phyloP scores from a whole-genome alignment of 192 early-diverging fungal species.

The Backusella morwellensis region DNA sequence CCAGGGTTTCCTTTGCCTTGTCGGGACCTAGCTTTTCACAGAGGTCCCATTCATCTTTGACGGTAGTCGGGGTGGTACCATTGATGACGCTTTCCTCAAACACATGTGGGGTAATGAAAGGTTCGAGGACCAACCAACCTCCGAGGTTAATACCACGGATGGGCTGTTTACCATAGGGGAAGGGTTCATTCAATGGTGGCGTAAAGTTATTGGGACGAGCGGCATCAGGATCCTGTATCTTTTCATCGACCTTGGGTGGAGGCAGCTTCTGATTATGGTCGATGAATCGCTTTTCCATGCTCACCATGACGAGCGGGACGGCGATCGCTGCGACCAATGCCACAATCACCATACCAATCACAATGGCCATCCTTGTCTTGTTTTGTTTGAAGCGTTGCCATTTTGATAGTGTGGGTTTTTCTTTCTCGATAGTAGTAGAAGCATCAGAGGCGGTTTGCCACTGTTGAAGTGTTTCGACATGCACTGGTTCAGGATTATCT shows the following conservation, averaged over 20 bases:
- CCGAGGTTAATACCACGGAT: slow-evolving; percentile 73
- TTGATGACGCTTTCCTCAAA: slow-evolving; percentile 33
- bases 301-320: background rate
- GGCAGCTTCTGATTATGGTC: background rate
- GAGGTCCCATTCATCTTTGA: slow-evolving; percentile 66
- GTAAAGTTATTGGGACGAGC: slow-evolving; percentile 34
- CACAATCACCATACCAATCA: background rate
- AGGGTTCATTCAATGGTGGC: slow-evolving; percentile 40
- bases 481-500: background rate
- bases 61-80: background rate
- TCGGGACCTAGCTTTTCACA: slow-evolving; percentile 54
- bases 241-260: background rate
- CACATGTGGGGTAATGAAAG: slow-evolving; percentile 49
- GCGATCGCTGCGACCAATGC: background rate
- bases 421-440: background rate
- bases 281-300: background rate
- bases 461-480: background rate
- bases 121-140: slow-evolving; percentile 69
- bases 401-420: background rate
- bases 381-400: background rate
- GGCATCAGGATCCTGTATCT: slow-evolving; percentile 18
- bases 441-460: background rate
- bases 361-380: background rate
- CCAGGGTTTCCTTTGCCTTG: slow-evolving; percentile 45
- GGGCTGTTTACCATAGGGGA: slow-evolving; percentile 34